Evolutionary conservation across 2,329 filamentous ascomycete species (phyloP), one percentile per base, ranked within the genome.

Genomic region (Exserohilum rostratum): DNA sequence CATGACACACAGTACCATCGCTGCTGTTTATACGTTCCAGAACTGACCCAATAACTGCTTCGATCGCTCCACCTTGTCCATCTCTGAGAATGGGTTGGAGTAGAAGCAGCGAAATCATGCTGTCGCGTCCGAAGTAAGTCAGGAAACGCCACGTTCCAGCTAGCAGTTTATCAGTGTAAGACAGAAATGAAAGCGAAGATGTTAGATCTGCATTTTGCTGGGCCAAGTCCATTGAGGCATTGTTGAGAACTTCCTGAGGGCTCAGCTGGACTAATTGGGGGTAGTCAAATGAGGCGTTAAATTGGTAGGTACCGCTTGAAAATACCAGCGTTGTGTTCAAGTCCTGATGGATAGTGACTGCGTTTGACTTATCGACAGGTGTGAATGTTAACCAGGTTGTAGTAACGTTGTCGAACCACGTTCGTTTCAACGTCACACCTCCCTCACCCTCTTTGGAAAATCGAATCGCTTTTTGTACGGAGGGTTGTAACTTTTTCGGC

Each of bases 81-180:
- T 79, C 75, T 45, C 83, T 86, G 1, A 89, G 74, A 0, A 88
- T 77, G 0, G 83, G 80, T 52, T 85, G 80, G 25, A 88, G 73
- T 0, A 89, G 73, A 0, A 88, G 77, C 13, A 82, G 76, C 1
- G 83, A 78, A 31, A 89, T 86, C 78, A 88, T 85, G 55, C 81
- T 85, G 64, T 89, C 86, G 10, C 86, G 80, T 0, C 85, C 86
- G 71, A 89, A 88, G 64, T 88, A 89, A 0, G 86, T 88, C 39
- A 89, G 69, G 61, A 88, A 89, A 1, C 85, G 76, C 86, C 85
- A 89, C 3, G 83, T 85, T 10, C 86, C 86, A 2, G 87, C 86
- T 2, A 87, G 76, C 0, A 89, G 76, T 59, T 88, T 89, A 29
- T 84, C 76, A 0, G 78, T 82, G 59, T 88, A 89, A 0, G 86